Percentiles rank a stretch among this genome's conserved stretches.
phyloP scores from a whole-genome alignment of 768 basidiomycete species.

The Flagelloscypha sp. region DNA sequence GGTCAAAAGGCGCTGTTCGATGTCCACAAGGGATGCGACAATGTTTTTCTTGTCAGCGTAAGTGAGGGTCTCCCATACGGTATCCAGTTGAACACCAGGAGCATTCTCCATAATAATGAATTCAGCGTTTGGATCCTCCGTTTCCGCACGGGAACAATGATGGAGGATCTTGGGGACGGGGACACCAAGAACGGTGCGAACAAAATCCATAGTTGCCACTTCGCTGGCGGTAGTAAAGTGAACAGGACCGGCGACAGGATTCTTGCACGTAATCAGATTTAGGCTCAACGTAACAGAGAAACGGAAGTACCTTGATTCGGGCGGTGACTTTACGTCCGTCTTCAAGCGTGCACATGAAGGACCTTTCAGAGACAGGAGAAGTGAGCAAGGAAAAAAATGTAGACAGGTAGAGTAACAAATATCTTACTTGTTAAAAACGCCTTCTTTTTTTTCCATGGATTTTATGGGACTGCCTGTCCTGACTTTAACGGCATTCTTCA shows the following conservation, averaged over 20 bases:
- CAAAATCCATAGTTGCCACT: slow-evolving; percentile 27
- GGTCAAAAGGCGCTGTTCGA: slow-evolving; percentile 14
- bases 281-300: too few relatives aligned
- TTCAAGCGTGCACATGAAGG: too few relatives aligned
- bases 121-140: slow-evolving; percentile 21
- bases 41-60: slow-evolving; percentile 6
- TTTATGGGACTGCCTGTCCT: too few relatives aligned
- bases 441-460: slow-evolving; percentile 12
- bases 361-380: too few relatives aligned
- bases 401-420: too few relatives aligned
- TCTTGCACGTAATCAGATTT: slow-evolving; percentile 12
- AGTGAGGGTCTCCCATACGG: slow-evolving; percentile 12
- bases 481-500: slow-evolving; percentile 14
- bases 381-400: background rate
- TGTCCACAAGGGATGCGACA: slow-evolving; percentile 13
- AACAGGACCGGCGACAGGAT: slow-evolving; percentile 17
- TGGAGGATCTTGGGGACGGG: slow-evolving; percentile 21
- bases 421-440: slow-evolving; percentile 12
- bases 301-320: too few relatives aligned
- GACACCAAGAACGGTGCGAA: slow-evolving; percentile 17
- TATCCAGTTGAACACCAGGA: slow-evolving; percentile 14
- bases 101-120: slow-evolving; percentile 27
- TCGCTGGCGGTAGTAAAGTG: slow-evolving; percentile 26
- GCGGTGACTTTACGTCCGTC: slow-evolving; percentile 13
- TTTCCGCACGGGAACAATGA: slow-evolving; percentile 18